Percentiles rank a stretch among this genome's conserved stretches.
Conservation (phyloP, 2,329 filamentous ascomycete species). For the Alternaria atra region DNA sequence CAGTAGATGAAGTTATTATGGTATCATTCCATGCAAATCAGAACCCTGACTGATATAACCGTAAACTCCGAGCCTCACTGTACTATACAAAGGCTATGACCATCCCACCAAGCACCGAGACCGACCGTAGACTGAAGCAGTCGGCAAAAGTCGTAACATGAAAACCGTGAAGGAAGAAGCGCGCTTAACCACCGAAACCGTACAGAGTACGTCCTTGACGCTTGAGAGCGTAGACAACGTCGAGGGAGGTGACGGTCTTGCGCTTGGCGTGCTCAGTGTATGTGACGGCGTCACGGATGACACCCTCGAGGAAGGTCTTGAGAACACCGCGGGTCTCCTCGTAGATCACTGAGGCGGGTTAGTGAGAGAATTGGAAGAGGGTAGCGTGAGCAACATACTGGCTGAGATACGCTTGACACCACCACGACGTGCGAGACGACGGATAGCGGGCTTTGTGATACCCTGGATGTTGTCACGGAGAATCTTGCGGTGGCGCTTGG, state of each 20-base stretch:
- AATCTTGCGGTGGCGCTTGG: conserved; percentile 65
- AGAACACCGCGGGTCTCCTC: conserved; percentile 80
- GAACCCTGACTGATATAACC: conserved; percentile 40
- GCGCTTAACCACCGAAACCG: conserved; percentile 84
- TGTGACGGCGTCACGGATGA: conserved; percentile 79
- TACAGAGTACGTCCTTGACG: conserved; percentile 77
- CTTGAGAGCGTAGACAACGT: conserved; percentile 71
- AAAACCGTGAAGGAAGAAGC: conserved; percentile 39
- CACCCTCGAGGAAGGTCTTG: conserved; percentile 80
- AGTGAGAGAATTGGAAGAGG: conserved; percentile 19
- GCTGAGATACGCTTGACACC: conserved; percentile 64
- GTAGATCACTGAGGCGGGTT: conserved; percentile 71
- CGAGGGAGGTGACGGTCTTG: conserved; percentile 77
- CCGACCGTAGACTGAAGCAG: conserved; percentile 62
- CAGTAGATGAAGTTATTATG: conserved; percentile 33
- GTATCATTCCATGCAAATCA: conserved; percentile 47
- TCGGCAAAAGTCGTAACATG: conserved; percentile 46
- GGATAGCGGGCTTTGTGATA: conserved; percentile 64
- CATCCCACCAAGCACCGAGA: conserved; percentile 61
- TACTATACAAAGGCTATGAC: conserved; percentile 48
- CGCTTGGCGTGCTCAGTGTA: conserved; percentile 84
- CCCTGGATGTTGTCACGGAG: conserved; percentile 65
- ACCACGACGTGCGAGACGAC: conserved; percentile 63
- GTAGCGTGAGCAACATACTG: conserved; percentile 49
- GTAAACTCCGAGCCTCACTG: conserved; percentile 44